Evolutionary conservation across 2,329 filamentous ascomycete genomes (phyloP), one percentile per base, ranked within the genome.

Genomic region (Aureobasidium sp.): DNA sequence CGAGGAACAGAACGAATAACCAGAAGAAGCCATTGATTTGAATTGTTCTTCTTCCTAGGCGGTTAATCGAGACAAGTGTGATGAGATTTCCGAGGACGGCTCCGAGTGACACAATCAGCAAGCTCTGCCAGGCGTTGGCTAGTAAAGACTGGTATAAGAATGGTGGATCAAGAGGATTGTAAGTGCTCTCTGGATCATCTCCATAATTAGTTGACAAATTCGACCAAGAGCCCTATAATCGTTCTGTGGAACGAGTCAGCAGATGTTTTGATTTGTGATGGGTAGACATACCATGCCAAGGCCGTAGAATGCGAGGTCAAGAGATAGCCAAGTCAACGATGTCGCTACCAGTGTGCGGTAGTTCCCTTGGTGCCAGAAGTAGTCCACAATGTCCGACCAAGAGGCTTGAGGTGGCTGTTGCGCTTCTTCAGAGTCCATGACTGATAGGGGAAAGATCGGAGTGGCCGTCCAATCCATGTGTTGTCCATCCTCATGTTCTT

Each of bases 1-100:
- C 70, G 60, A 79, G 74, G 49, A 80, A 77, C 14, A 78, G 69
- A 2, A 70, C 70, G 0, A 76, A 73, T 1, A 80, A 70, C 1
- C 71, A 71, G 33, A 78, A 63, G 64, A 80, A 80, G 12, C 73
- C 74, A 59, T 73, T 76, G 64, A 77, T 78, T 49, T 79, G 76
- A 6, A 79, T 68, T 24, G 68, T 70, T 53, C 75, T 73, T 12
- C 77, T 72, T 63, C 78, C 75, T 44, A 78, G 64, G 14, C 70
- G 69, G 40, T 75, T 72, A 17, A 76, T 73, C 11, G 73, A 66
- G 6, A 73, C 57, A 56, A 80, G 77, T 9, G 78, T 68, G 3
- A 78, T 59, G 0, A 76, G 47, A 3, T 75, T 73, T 17, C 78
- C 78, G 19, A 75, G 62, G 48, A 79, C 73, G 52, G 76, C 76